Evolutionary conservation across 495 filamentous ascomycete genomes (phyloP).

Genomic region (Penicillium dipodomyicola): DNA sequence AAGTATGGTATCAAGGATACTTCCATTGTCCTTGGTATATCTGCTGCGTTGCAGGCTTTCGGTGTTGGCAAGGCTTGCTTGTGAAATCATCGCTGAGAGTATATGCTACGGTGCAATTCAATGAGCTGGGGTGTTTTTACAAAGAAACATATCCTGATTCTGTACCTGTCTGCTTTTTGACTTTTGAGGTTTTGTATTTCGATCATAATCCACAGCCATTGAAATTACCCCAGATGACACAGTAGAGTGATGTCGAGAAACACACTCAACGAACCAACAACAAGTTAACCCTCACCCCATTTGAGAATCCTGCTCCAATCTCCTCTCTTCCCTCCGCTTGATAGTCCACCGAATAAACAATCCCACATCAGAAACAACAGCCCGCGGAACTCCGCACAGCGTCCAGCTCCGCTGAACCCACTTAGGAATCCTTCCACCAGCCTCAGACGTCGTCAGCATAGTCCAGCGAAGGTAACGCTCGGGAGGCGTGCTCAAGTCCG

Average conservation of each 20-base stretch:
- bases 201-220: background rate
- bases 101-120: background rate
- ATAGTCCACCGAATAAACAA: constrained; percentile 62
- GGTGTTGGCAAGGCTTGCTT: constrained; percentile 20
- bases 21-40: constrained; percentile 22
- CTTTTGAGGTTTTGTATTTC: background rate
- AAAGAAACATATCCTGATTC: background rate
- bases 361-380: constrained; percentile 70
- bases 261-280: background rate
- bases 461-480: constrained; percentile 56
- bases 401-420: constrained; percentile 58
- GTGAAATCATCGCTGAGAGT: background rate
- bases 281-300: background rate
- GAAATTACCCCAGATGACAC: background rate
- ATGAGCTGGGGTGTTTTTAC: background rate
- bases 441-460: constrained; percentile 70
- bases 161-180: background rate
- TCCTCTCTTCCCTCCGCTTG: constrained; percentile 19
- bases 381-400: constrained; percentile 59
- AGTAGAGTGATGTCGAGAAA: background rate
- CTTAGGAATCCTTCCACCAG: constrained; percentile 61
- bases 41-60: constrained; percentile 29
- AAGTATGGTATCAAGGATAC: constrained; percentile 29
- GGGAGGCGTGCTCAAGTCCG: background rate
- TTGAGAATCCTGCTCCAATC: constrained; percentile 20